Evolutionary conservation across 140 eudicot genomes (phyloP).

Genomic region (Ambrosia hybrid): DNA sequence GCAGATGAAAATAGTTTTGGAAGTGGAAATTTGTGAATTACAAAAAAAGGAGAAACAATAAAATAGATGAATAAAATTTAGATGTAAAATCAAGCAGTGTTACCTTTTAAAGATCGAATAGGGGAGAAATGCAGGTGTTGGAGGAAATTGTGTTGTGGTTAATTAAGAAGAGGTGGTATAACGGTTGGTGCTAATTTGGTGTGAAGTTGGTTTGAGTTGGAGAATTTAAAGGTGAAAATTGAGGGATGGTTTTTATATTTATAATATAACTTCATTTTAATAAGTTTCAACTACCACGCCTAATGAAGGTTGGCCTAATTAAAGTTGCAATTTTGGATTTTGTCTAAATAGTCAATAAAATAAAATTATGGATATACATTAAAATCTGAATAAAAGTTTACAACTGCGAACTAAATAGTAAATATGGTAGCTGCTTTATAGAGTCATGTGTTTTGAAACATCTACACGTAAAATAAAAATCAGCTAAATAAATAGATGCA

Average conservation of each 20-base stretch:
- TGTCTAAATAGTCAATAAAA: neutral
- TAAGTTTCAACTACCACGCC: conserved; percentile 46
- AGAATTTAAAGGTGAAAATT: neutral
- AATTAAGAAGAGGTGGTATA: neutral
- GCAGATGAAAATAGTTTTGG: too few relatives aligned
- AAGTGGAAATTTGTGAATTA: too few relatives aligned
- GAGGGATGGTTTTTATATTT: neutral
- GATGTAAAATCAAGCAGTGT: neutral
- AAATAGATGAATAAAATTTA: too few relatives aligned
- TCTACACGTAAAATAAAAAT: neutral
- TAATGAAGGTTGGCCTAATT: conserved; percentile 20
- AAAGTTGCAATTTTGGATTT: conserved; percentile 3
- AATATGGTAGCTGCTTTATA: too few relatives aligned
- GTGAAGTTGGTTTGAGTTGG: conserved; percentile 17
- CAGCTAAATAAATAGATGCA: neutral
- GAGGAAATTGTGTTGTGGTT: conserved; percentile 11
- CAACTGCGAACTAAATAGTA: too few relatives aligned
- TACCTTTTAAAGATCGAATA: neutral
- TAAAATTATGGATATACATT: neutral
- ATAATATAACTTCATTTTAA: neutral
- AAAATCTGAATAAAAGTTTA: too few relatives aligned
- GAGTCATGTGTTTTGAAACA: too few relatives aligned
- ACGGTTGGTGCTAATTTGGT: conserved; percentile 28
- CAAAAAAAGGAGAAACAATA: too few relatives aligned
- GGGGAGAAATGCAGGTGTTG: neutral